phyloP scores from a whole-genome alignment of 2,329 filamentous ascomycete genomes.

The Triangularia setosa region DNA sequence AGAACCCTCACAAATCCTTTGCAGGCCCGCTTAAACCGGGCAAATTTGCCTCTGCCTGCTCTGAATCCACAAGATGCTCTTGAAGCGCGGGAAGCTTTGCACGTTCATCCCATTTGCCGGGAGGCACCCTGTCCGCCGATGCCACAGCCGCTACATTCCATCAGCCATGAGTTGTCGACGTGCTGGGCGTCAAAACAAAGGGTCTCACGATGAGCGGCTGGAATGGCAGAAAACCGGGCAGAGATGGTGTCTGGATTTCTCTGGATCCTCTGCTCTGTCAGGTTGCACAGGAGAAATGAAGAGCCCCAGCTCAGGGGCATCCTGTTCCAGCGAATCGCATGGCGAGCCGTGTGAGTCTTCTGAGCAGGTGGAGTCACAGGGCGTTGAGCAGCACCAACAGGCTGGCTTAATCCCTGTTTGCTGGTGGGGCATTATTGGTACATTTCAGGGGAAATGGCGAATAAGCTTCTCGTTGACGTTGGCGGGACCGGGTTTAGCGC shows the following conservation, averaged over 20 bases:
- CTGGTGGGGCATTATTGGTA: not conserved
- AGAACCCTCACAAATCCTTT: slow-evolving; percentile 4
- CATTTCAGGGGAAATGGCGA: not conserved
- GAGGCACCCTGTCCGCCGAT: not conserved
- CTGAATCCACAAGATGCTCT: not conserved
- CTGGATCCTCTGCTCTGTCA: not conserved
- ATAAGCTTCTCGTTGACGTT: not conserved
- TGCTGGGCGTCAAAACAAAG: not conserved
- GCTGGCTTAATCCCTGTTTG: not conserved
- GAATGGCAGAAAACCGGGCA: not conserved
- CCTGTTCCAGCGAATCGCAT: not conserved
- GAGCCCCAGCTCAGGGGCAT: not conserved
- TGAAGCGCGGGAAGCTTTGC: not conserved
- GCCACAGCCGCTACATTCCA: not conserved
- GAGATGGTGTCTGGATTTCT: not conserved
- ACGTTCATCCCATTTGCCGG: not conserved
- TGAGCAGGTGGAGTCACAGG: not conserved
- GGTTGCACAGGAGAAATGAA: not conserved
- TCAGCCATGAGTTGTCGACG: not conserved
- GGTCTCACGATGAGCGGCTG: not conserved
- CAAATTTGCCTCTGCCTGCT: not conserved
- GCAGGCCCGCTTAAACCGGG: not conserved
- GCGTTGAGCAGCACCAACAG: not conserved
- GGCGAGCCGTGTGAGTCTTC: not conserved
- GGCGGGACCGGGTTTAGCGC: not conserved